A percentile compares a stretch with the other conserved stretches of the same genome.
phyloP scores from a whole-genome alignment of 108 stramenopile species.

The Cylindrotheca closterium region DNA sequence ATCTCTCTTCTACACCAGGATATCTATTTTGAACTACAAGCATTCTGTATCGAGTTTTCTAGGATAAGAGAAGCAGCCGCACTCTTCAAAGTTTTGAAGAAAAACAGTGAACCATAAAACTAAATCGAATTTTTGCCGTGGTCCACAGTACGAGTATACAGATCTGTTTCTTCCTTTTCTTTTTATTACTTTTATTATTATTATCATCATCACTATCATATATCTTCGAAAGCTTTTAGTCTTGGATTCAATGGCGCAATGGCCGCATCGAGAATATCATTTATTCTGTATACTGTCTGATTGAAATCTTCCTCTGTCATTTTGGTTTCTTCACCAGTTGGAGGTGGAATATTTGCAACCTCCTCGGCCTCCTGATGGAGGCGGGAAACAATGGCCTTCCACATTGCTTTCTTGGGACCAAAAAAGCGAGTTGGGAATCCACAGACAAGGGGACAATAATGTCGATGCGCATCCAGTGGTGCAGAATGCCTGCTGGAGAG shows the following conservation, averaged over 20 bases:
- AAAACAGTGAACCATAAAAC: constrained; percentile 4
- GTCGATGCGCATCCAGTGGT: constrained; percentile 29
- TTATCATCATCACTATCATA: constrained; percentile 1
- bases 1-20: no score
- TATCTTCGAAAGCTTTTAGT: no score
- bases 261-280: constrained; percentile 24
- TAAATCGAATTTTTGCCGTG: background rate
- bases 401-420: constrained; percentile 14
- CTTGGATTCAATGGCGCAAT: no score
- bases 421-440: constrained; percentile 22
- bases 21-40: constrained; percentile 92
- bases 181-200: background rate
- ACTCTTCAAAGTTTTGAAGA: constrained; percentile 84
- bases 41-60: constrained; percentile 96
- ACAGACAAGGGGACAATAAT: constrained; percentile 32
- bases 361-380: constrained; percentile 6
- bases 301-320: background rate
- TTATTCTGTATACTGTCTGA: constrained; percentile 12
- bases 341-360: no score
- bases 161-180: background rate
- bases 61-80: constrained; percentile 93
- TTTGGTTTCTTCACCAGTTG: constrained; percentile 4
- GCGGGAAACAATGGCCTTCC: constrained; percentile 25
- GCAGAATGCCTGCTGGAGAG: background rate
- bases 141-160: background rate